These are phyloP conservation scores for Cyberlindnera mycetangii DNA, from an alignment of 805 yeast genomes.

Conservation along the genomic window DNA sequence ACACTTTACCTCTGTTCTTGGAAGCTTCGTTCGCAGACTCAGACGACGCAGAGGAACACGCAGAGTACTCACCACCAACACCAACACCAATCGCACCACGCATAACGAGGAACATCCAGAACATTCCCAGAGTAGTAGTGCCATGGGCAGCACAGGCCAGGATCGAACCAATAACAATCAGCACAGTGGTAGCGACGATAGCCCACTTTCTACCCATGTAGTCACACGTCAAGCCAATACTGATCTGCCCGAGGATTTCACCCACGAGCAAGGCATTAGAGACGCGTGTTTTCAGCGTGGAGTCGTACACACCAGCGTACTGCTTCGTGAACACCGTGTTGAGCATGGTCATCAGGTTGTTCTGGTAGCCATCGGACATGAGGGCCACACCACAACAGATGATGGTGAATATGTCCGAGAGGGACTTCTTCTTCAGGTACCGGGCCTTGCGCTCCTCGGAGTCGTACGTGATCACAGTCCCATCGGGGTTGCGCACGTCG, in stretches of 20 bases:
- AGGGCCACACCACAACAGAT: conserved; percentile 68
- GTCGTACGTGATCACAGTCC: conserved; percentile 19
- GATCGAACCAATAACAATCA: conserved; percentile 61
- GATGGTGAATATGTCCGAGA: conserved; percentile 43
- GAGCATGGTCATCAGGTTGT: conserved; percentile 68
- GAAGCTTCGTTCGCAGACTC: conserved; percentile 72
- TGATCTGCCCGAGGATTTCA: conserved; percentile 68
- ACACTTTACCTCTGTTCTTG: conserved; percentile 61
- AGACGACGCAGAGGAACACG: conserved; percentile 63
- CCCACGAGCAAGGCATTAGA: conserved; percentile 70
- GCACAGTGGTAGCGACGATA: conserved; percentile 58
- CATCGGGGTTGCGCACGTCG: conserved; percentile 12
- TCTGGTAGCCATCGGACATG: conserved; percentile 76
- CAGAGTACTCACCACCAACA: conserved; percentile 75
- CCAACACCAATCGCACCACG: conserved; percentile 80
- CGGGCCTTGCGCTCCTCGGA: conserved; percentile 22
- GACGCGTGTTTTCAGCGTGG: conserved; percentile 56
- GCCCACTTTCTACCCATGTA: conserved; percentile 69
- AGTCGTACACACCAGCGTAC: conserved; percentile 37
- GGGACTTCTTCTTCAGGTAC: conserved; percentile 26
- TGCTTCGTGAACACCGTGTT: conserved; percentile 51
- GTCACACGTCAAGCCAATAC: conserved; percentile 61
- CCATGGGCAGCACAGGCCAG: conserved; percentile 75
- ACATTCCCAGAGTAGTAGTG: conserved; percentile 51
- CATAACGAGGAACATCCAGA: conserved; percentile 73